Conservation (phyloP, 805 yeast species). For the Saccharomycopsis fodiens region DNA sequence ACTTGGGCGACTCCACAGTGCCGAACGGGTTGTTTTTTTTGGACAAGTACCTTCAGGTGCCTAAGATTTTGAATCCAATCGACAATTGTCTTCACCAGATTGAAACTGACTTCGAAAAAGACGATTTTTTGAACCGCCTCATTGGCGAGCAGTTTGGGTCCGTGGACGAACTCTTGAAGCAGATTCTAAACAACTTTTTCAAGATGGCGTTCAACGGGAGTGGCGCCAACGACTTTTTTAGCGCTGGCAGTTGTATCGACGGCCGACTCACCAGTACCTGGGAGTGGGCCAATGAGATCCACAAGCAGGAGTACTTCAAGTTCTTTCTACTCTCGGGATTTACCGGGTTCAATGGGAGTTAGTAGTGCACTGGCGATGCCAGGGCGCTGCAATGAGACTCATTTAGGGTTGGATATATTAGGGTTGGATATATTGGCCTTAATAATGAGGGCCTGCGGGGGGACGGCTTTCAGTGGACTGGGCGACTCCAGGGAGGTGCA, state of each 20-base stretch:
- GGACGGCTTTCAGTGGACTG: not conserved
- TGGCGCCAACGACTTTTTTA: slow-evolving; percentile 77
- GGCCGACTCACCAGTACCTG: slow-evolving; percentile 77
- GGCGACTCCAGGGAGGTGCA: too few species aligned
- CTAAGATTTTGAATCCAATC: slow-evolving; percentile 67
- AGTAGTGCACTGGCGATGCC: too few species aligned
- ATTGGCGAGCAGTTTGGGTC: slow-evolving; percentile 52
- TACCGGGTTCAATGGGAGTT: slow-evolving; percentile 55
- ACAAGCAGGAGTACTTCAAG: slow-evolving; percentile 56
- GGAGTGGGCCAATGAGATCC: slow-evolving; percentile 71
- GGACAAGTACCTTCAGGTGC: slow-evolving; percentile 76
- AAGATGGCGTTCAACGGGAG: slow-evolving; percentile 66
- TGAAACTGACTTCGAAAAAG: slow-evolving; percentile 42
- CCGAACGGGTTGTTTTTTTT: slow-evolving; percentile 76
- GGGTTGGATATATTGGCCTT: not conserved
- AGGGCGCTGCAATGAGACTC: not conserved
- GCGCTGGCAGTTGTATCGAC: slow-evolving; percentile 80
- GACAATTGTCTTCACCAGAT: slow-evolving; percentile 50
- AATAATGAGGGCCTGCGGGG: not conserved
- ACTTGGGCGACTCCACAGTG: slow-evolving; percentile 76
- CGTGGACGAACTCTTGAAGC: slow-evolving; percentile 43
- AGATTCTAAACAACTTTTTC: slow-evolving; percentile 39
- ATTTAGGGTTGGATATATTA: not conserved
- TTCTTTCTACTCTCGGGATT: slow-evolving; percentile 62
- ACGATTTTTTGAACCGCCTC: slow-evolving; percentile 41